Percentiles rank a stretch among this genome's conserved stretches.
These are phyloP conservation scores for Trichocladium uniseriatum DNA, from an alignment of 495 filamentous ascomycete genomes.

Conservation along the genomic window DNA sequence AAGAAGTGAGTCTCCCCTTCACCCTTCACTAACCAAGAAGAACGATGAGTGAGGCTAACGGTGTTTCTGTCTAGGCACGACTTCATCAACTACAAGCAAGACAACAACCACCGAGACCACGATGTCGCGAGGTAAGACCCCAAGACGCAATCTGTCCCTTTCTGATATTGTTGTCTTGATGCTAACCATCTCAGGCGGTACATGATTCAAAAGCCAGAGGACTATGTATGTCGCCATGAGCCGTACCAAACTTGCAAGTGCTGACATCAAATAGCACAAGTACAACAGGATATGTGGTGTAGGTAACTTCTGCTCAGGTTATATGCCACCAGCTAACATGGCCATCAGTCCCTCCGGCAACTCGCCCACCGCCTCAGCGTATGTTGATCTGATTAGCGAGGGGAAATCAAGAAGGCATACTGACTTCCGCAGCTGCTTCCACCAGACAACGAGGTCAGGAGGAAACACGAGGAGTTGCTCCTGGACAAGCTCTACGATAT, in stretches of 20 bases:
- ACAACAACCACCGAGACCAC: conserved; percentile 70
- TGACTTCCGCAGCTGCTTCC: conserved; percentile 52
- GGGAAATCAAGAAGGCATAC: neutral
- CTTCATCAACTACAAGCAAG: conserved; percentile 86
- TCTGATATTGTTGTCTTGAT: neutral
- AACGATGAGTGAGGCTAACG: too few species aligned
- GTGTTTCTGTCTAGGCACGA: conserved; percentile 73
- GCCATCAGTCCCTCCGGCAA: conserved; percentile 57
- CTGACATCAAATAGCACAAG: conserved; percentile 50
- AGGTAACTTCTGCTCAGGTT: conserved; percentile 13
- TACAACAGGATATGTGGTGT: conserved; percentile 82
- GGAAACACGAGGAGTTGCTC: conserved; percentile 71
- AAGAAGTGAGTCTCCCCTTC: conserved; percentile 14
- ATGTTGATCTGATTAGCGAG: conserved; percentile 1
- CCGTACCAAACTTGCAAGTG: neutral
- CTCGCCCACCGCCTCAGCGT: conserved; percentile 64
- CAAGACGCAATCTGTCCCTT: neutral
- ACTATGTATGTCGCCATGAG: conserved; percentile 30
- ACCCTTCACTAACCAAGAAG: too few species aligned
- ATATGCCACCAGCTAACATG: conserved; percentile 9
- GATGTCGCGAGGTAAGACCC: conserved; percentile 46
- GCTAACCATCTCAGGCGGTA: conserved; percentile 50
- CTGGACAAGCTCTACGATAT: conserved; percentile 86
- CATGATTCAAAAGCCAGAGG: conserved; percentile 72
- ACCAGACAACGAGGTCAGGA: conserved; percentile 62